Evolutionary conservation across 257 asterid species (phyloP).

Genomic region (Rehmannia glutinosa): DNA sequence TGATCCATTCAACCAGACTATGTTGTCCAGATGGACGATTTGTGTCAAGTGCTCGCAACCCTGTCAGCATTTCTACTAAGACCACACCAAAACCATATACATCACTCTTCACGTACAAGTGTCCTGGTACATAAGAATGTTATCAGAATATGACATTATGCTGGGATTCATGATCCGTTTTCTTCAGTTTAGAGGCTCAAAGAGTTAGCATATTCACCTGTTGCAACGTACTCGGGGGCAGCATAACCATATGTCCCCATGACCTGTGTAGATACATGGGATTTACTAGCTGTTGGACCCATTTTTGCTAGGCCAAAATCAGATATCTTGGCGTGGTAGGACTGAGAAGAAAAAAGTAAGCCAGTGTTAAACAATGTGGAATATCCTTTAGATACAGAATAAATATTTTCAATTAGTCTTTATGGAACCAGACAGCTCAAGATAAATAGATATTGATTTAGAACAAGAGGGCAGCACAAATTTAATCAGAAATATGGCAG

Average conservation of each 20-base stretch:
- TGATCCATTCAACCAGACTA: conserved; percentile 44
- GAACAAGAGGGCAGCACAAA: too few species aligned
- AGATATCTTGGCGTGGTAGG: conserved; percentile 50
- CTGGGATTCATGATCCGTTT: not conserved
- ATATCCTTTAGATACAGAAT: not conserved
- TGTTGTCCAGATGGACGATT: conserved; percentile 41
- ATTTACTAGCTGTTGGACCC: conserved; percentile 48
- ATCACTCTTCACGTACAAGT: conserved; percentile 58
- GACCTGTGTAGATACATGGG: conserved; percentile 51
- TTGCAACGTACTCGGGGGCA: conserved; percentile 53
- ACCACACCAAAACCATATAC: conserved; percentile 56
- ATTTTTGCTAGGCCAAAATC: conserved; percentile 52
- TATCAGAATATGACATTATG: not conserved
- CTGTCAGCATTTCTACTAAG: conserved; percentile 52
- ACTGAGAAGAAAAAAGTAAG: conserved; percentile 12
- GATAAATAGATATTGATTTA: too few species aligned
- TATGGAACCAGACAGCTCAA: not conserved
- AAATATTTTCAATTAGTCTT: too few species aligned
- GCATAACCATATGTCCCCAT: conserved; percentile 56
- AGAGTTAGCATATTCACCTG: conserved; percentile 28
- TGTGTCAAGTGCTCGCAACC: conserved; percentile 38
- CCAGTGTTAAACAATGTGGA: not conserved
- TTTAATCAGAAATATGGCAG: too few species aligned
- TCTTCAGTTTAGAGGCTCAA: not conserved
- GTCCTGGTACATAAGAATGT: conserved; percentile 29